Conservation (phyloP, 192 early-diverging fungal species). For the Dissophora globulifera region DNA sequence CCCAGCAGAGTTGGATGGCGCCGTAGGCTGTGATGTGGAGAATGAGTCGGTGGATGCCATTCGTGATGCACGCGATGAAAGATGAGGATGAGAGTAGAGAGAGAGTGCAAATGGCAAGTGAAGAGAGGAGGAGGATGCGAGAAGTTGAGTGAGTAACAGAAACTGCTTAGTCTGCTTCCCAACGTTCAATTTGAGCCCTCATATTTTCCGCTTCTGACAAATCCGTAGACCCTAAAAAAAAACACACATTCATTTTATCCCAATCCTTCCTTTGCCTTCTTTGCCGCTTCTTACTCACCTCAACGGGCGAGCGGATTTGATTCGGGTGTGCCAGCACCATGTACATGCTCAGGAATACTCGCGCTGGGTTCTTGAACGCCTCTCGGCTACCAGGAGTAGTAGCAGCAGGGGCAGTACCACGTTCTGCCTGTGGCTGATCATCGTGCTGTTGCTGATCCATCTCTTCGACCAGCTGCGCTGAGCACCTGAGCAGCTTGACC, state of each 20-base stretch:
- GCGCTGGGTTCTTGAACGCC: slow-evolving; percentile 44
- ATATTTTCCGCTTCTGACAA: too few species aligned
- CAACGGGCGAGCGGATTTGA: slow-evolving; percentile 67
- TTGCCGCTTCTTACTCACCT: slow-evolving; percentile 59
- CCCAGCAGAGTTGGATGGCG: background rate
- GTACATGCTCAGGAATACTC: slow-evolving; percentile 78
- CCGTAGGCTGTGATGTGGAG: background rate
- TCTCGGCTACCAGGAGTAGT: too few species aligned
- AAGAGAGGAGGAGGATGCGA: background rate
- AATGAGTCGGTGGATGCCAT: background rate
- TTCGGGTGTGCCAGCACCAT: slow-evolving; percentile 74
- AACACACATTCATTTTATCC: too few species aligned
- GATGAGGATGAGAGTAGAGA: background rate
- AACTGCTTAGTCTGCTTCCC: too few species aligned
- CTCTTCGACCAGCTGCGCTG: slow-evolving; percentile 29
- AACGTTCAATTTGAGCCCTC: too few species aligned
- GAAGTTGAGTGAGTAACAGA: too few species aligned
- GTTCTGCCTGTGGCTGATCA: too few species aligned
- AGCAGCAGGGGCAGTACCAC: too few species aligned
- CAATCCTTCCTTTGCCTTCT: slow-evolving; percentile 53
- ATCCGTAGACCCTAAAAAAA: background rate
- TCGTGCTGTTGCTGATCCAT: too few species aligned
- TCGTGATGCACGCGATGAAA: background rate
- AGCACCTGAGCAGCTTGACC: slow-evolving; percentile 46
- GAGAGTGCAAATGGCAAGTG: background rate